phyloP scores from a whole-genome alignment of 805 yeast genomes.

The Clavispora fructus region DNA sequence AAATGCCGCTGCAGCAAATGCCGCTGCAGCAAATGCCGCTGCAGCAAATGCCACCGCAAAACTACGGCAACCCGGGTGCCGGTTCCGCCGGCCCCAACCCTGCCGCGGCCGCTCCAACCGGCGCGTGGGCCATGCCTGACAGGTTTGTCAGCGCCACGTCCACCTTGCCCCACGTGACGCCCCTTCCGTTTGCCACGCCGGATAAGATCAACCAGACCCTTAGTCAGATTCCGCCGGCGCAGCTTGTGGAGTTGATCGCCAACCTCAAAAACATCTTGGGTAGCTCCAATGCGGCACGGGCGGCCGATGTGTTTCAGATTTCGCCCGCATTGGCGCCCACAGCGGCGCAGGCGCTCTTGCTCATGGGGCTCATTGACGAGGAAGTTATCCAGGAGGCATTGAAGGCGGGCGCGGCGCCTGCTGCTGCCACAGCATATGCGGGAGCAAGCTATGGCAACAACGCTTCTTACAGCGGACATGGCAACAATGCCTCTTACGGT shows the following conservation, averaged over 20 bases:
- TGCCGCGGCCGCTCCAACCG: background rate
- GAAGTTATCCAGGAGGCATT: conserved; percentile 61
- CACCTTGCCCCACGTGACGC: conserved; percentile 46
- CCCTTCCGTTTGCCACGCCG: conserved; percentile 42
- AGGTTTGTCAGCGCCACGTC: conserved; percentile 48
- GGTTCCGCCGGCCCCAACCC: no score
- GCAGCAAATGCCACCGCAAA: background rate
- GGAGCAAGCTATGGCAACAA: conserved; percentile 2
- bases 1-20: background rate
- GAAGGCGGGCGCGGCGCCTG: conserved; percentile 21
- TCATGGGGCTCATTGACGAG: conserved; percentile 72
- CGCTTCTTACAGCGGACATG: conserved; percentile 5
- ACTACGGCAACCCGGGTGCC: background rate
- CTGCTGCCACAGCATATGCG: conserved; percentile 9
- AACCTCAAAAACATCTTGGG: conserved; percentile 55
- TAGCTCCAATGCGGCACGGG: conserved; percentile 46
- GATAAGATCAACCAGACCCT: conserved; percentile 60
- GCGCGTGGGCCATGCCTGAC: conserved; percentile 7
- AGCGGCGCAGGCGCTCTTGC: conserved; percentile 66
- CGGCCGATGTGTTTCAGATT: conserved; percentile 47
- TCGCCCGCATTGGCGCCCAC: conserved; percentile 57
- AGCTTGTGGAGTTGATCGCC: conserved; percentile 62
- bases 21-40: background rate
- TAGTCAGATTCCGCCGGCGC: conserved; percentile 64
- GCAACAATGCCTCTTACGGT: conserved; percentile 6